Evolutionary conservation across 2,329 filamentous ascomycete species (phyloP).

Genomic region (Cladosporium sp.): DNA sequence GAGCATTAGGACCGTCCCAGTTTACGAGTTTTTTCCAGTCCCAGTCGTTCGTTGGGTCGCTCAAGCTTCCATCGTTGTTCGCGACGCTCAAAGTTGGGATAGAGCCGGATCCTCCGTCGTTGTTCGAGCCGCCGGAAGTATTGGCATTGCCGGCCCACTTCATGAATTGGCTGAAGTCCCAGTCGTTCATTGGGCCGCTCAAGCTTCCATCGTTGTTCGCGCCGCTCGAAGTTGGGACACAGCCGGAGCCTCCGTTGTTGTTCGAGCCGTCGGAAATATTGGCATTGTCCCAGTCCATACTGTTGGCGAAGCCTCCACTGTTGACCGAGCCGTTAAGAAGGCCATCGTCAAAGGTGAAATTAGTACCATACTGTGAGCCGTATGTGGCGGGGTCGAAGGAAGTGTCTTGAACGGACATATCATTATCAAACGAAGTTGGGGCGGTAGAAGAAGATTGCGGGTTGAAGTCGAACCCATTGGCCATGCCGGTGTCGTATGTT

Average conservation of each 20-base stretch:
- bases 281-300: too few species aligned
- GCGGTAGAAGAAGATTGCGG: neutral
- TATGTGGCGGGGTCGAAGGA: too few species aligned
- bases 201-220: neutral
- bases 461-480: neutral
- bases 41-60: too few species aligned
- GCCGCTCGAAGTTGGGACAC: neutral
- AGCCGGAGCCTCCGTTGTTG: neutral
- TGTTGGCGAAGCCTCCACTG: neutral
- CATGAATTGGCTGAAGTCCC: too few species aligned
- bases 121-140: neutral
- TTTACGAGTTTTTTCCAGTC: too few species aligned
- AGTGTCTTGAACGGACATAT: neutral
- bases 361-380: neutral
- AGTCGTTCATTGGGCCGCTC: too few species aligned
- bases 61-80: neutral
- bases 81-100: neutral
- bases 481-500: neutral
- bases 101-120: too few species aligned
- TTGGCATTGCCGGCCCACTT: too few species aligned
- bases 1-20: too few species aligned
- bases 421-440: neutral
- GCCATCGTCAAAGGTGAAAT: neutral
- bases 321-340: neutral
- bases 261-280: too few species aligned